These are phyloP conservation scores for Sporothrix brunneoviolacea DNA, from an alignment of 2,329 filamentous ascomycete species.

Conservation along the genomic window DNA sequence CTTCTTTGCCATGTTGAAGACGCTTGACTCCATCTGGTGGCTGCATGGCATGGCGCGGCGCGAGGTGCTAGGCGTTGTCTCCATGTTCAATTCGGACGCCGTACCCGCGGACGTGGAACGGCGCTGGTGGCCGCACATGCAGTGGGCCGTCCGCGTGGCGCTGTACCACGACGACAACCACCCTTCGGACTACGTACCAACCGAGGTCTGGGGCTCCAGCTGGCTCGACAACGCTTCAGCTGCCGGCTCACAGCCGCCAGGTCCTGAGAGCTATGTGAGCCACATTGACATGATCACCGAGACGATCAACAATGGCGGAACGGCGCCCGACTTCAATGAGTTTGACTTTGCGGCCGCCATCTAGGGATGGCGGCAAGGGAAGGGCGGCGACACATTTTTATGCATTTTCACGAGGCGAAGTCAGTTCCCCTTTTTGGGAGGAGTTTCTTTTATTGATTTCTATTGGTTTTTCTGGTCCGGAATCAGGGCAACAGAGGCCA, in stretches of 20 bases:
- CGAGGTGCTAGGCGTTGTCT: constrained; percentile 58
- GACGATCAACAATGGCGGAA: constrained; percentile 22
- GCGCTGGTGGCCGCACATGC: constrained; percentile 54
- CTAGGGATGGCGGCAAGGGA: too few relatives aligned
- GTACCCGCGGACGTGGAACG: constrained; percentile 30
- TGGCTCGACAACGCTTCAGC: not conserved
- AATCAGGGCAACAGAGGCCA: too few relatives aligned
- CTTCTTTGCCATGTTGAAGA: constrained; percentile 60
- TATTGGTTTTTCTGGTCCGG: too few relatives aligned
- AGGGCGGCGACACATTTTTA: too few relatives aligned
- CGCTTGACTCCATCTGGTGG: constrained; percentile 62
- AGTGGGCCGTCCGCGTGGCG: constrained; percentile 55
- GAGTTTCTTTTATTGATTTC: too few relatives aligned
- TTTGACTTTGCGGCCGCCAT: constrained; percentile 7
- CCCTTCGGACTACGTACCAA: constrained; percentile 40
- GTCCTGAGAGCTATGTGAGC: constrained; percentile 28
- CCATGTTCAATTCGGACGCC: constrained; percentile 51
- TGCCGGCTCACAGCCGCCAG: not conserved
- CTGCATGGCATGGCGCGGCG: constrained; percentile 58
- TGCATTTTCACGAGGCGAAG: too few relatives aligned
- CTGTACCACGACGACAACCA: constrained; percentile 47
- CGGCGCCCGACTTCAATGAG: constrained; percentile 5
- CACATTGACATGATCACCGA: constrained; percentile 42
- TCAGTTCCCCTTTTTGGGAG: too few relatives aligned
- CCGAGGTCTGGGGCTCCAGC: constrained; percentile 42